Evolutionary conservation across 2,329 filamentous ascomycete species (phyloP).

Genomic region (Basipetospora chlamydospora): DNA sequence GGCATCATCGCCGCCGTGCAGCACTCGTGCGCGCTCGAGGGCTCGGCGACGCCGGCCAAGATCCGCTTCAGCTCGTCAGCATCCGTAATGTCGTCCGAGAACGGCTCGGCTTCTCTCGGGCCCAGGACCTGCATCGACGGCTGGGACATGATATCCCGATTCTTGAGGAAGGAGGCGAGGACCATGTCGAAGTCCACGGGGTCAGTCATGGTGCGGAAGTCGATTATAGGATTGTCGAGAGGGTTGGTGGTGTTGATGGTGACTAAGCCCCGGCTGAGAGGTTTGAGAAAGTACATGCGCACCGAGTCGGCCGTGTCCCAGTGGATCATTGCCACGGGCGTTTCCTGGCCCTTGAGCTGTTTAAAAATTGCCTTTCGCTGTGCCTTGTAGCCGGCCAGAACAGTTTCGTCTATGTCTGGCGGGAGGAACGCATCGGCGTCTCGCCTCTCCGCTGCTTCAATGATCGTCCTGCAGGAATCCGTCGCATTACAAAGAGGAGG

Average conservation of each 20-base stretch:
- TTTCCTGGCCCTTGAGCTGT: conserved; percentile 14
- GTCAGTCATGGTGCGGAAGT: conserved; percentile 23
- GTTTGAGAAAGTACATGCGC: conserved; percentile 21
- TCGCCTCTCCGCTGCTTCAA: conserved; percentile 12
- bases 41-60: conserved; percentile 7
- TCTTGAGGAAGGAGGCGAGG: conserved; percentile 6
- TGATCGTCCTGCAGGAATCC: conserved; percentile 10
- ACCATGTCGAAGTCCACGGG: conserved; percentile 20
- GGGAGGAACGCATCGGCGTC: conserved; percentile 20
- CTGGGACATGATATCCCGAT: conserved; percentile 18
- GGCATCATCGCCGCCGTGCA: conserved; percentile 32
- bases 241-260: conserved; percentile 21
- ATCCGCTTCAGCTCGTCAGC: conserved; percentile 14
- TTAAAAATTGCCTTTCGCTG: conserved; percentile 19
- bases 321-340: conserved; percentile 15
- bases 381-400: conserved; percentile 21
- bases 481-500: conserved; percentile 20
- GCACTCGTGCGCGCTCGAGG: conserved; percentile 8
- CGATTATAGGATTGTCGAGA: conserved; percentile 18
- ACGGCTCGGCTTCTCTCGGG: conserved; percentile 15
- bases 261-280: conserved; percentile 24
- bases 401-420: conserved; percentile 16
- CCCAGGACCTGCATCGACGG: conserved; percentile 15
- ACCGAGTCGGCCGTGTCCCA: conserved; percentile 16
- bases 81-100: conserved; percentile 11